phyloP scores from a whole-genome alignment of 208 protist species.

The Acanthamoeba lenticulata region DNA sequence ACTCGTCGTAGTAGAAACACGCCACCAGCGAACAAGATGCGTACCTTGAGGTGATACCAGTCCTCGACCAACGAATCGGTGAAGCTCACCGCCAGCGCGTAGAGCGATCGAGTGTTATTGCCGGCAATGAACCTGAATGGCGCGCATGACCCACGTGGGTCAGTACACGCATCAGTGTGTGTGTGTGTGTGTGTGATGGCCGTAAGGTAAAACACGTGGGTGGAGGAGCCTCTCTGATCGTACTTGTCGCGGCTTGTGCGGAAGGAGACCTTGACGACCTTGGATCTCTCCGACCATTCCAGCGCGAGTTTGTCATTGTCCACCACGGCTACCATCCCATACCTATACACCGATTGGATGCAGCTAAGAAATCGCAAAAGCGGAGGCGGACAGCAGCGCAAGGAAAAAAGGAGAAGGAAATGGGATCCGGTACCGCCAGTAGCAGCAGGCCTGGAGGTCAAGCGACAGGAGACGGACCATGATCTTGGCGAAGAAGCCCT shows the following conservation, averaged over 20 bases:
- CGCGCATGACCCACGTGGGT: neutral
- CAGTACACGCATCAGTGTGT: neutral
- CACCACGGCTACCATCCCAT: conserved; percentile 71
- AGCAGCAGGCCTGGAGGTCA: conserved; percentile 67
- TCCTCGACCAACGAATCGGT: neutral
- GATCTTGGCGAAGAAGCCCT: conserved; percentile 78
- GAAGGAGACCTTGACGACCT: conserved; percentile 54
- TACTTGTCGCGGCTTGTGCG: conserved; percentile 22
- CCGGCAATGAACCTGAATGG: neutral
- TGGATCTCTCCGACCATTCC: conserved; percentile 1
- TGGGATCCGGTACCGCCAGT: conserved; percentile 60
- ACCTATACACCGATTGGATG: neutral
- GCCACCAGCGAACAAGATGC: neutral
- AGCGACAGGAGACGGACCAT: conserved; percentile 75
- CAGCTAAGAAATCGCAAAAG: neutral
- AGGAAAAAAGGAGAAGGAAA: neutral
- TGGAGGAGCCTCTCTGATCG: neutral
- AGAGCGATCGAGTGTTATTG: neutral
- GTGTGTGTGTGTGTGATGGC: neutral
- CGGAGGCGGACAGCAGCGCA: neutral
- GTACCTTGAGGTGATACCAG: conserved; percentile 56
- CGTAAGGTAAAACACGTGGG: too few species aligned
- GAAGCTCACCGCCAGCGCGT: neutral
- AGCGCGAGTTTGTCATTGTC: conserved; percentile 49
- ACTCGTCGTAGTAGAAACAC: too few species aligned